phyloP scores from a whole-genome alignment of 2,329 filamentous ascomycete genomes.

The Verticillium nubilum region DNA sequence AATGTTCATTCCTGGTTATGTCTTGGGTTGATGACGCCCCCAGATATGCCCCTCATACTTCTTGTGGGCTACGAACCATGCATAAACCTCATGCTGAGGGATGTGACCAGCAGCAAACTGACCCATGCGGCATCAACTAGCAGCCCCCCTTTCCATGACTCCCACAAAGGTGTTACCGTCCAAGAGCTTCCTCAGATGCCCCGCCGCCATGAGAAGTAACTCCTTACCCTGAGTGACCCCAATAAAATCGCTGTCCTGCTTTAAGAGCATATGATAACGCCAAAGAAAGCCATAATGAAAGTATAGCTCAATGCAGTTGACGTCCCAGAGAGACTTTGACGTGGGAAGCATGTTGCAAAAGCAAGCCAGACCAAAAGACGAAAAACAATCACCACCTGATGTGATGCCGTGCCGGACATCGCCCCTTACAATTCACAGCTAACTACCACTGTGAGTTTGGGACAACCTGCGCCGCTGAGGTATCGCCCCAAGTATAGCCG shows the following conservation, averaged over 20 bases:
- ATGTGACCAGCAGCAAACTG: no score
- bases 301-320: neutral
- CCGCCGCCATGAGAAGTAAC: neutral
- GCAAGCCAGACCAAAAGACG: neutral
- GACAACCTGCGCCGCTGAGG: constrained; percentile 5
- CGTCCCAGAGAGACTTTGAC: neutral
- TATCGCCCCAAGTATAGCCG: constrained; percentile 5
- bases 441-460: neutral
- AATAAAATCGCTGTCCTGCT: neutral
- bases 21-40: neutral
- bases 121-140: no score
- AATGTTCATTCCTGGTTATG: neutral
- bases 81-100: no score
- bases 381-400: neutral
- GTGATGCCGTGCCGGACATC: neutral
- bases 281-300: neutral
- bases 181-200: neutral
- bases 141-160: no score
- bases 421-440: neutral
- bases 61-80: no score
- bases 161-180: neutral
- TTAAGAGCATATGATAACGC: neutral
- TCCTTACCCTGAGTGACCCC: neutral
- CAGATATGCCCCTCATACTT: no score
- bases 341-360: neutral